Evolutionary conservation across 2,329 filamentous ascomycete genomes (phyloP), one percentile per base, ranked within the genome.

Genomic region (Fusarium chlamydosporum): DNA sequence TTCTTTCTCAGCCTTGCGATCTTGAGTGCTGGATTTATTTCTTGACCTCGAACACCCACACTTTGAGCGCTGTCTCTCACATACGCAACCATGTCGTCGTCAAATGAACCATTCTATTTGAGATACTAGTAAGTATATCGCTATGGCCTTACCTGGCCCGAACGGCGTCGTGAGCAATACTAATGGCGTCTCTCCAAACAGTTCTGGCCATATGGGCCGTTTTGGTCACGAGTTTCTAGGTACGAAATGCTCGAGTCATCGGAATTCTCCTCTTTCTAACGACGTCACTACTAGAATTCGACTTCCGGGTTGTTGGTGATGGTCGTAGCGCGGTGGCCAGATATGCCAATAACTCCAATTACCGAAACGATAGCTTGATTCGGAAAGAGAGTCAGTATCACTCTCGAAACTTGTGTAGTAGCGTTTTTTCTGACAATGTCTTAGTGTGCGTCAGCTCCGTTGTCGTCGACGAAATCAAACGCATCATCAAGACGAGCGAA

Each of bases 341-440:
- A 81, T 99, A 99, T 82, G 96, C 96, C 70, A 99, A 99, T 86
- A 99, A 99, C 82, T 98, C 95, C 60, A 99, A 99, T 82, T 99
- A 99, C 83, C 91, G 96, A 76, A 99, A 99, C 82, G 96, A 99
- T 79, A 97, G 94, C 68, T 84, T 99, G 73, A 99, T 99, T 77
- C 92, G 96, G 71, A 99, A 99, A 94, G 96, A 99, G 85, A 99
- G 96, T 97, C 85, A 74, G 94, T 80, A n/a, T 42, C 48, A 31
- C 34, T 29, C 23, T 20, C 18, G 9, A 16, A 29, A 20, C 20
- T 7, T 16, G 15, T 12, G 20, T 3, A 8, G 2, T 4, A 15
- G 11, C n/a, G 18, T 13, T 37, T 33, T 34, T 12, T 33, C 70
- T 75, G 34, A 75, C 42, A n/a, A 42, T 15, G 23, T 61, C 48